phyloP scores from a whole-genome alignment of 257 asterid species.

The Solanum chiquidenum region DNA sequence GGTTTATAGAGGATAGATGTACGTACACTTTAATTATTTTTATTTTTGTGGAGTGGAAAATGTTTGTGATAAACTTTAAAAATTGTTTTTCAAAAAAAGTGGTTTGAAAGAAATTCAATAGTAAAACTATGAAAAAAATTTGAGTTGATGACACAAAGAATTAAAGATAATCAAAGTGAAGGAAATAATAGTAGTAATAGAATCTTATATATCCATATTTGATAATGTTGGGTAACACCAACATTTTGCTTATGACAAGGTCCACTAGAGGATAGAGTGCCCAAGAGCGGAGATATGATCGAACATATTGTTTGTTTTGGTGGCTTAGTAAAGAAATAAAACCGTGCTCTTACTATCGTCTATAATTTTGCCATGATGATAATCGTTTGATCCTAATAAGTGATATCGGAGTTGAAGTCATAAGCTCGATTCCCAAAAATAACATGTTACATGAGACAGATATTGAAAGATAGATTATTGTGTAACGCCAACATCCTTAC shows the following conservation, averaged over 20 bases:
- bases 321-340: no score
- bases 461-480: neutral
- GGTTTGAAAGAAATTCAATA: neutral
- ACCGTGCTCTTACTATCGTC: no score
- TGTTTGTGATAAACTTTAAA: neutral
- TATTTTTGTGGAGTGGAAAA: neutral
- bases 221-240: neutral
- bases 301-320: neutral
- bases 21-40: neutral
- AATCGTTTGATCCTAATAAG: neutral
- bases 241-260: neutral
- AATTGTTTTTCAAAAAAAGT: neutral
- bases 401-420: neutral
- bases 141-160: neutral
- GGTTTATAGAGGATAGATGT: neutral
- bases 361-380: neutral
- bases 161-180: neutral
- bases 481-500: no score
- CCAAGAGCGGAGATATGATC: no score
- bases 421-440: neutral
- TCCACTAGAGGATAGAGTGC: neutral
- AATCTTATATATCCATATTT: neutral
- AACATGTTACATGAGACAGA: neutral
- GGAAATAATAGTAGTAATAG: neutral
- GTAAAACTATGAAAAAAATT: neutral